Percentiles rank a stretch among this genome's conserved stretches.
phyloP scores from a whole-genome alignment of 345 rosid species.

The Dipteronia sinensis region DNA sequence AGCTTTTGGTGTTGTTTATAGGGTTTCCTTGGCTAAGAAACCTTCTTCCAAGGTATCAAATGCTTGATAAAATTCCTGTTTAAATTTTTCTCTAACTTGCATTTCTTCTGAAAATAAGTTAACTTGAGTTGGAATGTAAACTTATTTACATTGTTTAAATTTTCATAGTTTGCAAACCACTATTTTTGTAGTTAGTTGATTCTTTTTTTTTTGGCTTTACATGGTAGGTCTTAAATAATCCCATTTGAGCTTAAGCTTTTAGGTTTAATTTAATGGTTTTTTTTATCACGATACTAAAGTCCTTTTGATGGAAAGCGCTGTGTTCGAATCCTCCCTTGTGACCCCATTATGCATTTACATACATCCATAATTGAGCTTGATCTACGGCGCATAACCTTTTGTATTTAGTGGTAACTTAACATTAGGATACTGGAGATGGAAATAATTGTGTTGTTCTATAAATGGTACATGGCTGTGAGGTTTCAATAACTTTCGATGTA shows the following conservation, averaged over 20 bases:
- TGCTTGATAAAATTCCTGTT: conserved; percentile 17
- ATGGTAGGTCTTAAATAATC: too few species aligned
- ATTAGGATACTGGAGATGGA: not conserved
- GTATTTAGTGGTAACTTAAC: not conserved
- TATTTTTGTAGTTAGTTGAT: not conserved
- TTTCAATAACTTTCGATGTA: not conserved
- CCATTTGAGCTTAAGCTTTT: not conserved
- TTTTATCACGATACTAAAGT: not conserved
- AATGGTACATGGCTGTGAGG: not conserved
- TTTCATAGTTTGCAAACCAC: not conserved
- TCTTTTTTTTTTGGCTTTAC: conserved; percentile 6
- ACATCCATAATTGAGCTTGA: not conserved
- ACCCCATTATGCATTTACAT: not conserved
- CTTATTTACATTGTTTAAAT: not conserved
- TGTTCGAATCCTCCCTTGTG: not conserved
- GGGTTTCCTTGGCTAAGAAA: conserved; percentile 62
- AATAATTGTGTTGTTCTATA: not conserved
- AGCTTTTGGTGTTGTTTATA: conserved; percentile 90
- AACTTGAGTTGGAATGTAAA: conserved; percentile 14
- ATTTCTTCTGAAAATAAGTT: not conserved
- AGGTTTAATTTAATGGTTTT: not conserved
- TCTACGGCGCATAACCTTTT: not conserved
- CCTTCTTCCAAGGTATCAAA: conserved; percentile 65
- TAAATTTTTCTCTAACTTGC: not conserved
- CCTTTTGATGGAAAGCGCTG: not conserved